Conservation (phyloP, 1,139 yeast species). For the Taiozyma onychis region DNA sequence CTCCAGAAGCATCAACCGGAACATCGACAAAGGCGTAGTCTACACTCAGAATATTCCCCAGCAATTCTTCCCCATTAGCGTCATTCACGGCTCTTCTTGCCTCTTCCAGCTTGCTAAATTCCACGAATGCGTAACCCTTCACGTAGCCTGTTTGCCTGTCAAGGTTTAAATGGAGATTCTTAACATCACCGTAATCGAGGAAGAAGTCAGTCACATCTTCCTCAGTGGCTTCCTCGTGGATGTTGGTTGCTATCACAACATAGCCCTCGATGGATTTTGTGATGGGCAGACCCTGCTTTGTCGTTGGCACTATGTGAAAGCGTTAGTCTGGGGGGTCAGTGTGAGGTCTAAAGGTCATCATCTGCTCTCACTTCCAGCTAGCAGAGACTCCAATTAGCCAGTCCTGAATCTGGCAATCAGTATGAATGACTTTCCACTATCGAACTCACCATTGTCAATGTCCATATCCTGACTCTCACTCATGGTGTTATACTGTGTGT, state of each 20-base stretch:
- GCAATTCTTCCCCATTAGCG: constrained; percentile 28
- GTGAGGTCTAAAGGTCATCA: too few relatives aligned
- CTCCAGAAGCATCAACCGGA: background rate
- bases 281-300: constrained; percentile 10
- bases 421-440: background rate
- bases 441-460: constrained; percentile 2
- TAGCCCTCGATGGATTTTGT: constrained; percentile 37
- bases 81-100: constrained; percentile 31
- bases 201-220: constrained; percentile 38
- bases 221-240: constrained; percentile 42
- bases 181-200: constrained; percentile 35
- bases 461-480: constrained; percentile 4
- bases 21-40: constrained; percentile 36
- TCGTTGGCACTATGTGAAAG: background rate
- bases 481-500: background rate
- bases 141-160: constrained; percentile 37
- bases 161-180: constrained; percentile 34
- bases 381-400: background rate
- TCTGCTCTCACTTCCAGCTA: too few relatives aligned
- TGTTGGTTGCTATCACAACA: constrained; percentile 33
- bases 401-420: background rate
- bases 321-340: background rate
- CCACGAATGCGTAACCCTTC: constrained; percentile 37
- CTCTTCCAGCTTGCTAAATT: constrained; percentile 29
- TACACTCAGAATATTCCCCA: constrained; percentile 29